phyloP scores from a whole-genome alignment of 2,329 filamentous ascomycete genomes.

The Diplodia scrobiculata region DNA sequence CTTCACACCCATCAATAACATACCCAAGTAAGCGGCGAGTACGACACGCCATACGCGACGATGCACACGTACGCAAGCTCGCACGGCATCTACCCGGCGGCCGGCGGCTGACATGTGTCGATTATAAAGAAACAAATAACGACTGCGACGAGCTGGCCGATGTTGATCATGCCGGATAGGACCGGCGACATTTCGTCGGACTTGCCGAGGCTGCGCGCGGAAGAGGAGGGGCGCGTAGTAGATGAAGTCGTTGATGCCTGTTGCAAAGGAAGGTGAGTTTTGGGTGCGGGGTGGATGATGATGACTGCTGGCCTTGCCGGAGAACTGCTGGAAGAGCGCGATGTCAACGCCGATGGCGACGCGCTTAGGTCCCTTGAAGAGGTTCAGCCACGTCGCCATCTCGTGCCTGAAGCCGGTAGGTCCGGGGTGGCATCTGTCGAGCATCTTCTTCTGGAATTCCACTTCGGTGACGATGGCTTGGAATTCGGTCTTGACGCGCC shows the following conservation, averaged over 20 bases:
- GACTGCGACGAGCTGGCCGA: conserved; percentile 34
- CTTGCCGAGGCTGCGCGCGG: conserved; percentile 47
- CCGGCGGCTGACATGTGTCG: too few species aligned
- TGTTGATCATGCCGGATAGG: conserved; percentile 42
- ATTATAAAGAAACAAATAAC: too few species aligned
- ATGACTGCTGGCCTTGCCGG: conserved; percentile 31
- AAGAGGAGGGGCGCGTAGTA: conserved; percentile 53
- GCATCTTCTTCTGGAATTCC: conserved; percentile 29
- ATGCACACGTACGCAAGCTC: conserved; percentile 55
- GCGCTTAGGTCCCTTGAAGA: conserved; percentile 50
- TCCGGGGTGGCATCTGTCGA: conserved; percentile 1
- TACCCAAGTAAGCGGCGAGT: conserved; percentile 39
- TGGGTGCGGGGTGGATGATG: too few species aligned
- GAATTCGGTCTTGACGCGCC: conserved; percentile 31
- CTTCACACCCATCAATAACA: too few species aligned
- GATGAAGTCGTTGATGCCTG: conserved; percentile 48
- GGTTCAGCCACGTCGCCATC: conserved; percentile 44
- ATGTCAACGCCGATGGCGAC: conserved; percentile 46
- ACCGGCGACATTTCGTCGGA: conserved; percentile 37
- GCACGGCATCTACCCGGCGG: conserved; percentile 56
- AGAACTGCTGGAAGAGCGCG: conserved; percentile 51
- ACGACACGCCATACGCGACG: conserved; percentile 56
- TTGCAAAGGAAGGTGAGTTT: not conserved
- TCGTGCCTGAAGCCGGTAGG: conserved; percentile 9
- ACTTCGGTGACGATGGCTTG: conserved; percentile 32